phyloP scores from a whole-genome alignment of 306 rosid species.

The Malus fusca region DNA sequence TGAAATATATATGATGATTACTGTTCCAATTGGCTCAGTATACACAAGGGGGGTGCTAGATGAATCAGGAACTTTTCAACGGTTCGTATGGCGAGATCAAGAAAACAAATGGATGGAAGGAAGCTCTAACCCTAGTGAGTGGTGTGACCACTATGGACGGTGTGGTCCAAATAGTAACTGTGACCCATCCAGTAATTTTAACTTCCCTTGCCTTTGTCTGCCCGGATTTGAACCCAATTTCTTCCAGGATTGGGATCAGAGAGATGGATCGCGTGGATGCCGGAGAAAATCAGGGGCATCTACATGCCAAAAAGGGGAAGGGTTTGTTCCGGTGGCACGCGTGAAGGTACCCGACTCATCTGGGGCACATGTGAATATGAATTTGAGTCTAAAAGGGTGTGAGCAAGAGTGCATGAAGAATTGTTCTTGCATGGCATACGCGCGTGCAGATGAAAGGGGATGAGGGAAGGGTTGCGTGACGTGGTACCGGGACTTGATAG shows the following conservation, averaged over 20 bases:
- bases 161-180: constrained; percentile 50
- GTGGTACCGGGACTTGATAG: constrained; percentile 46
- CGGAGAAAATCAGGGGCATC: constrained; percentile 18
- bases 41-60: constrained; percentile 1
- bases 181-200: constrained; percentile 16
- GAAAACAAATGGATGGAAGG: constrained; percentile 23
- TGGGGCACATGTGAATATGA: constrained; percentile 11
- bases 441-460: constrained; percentile 25
- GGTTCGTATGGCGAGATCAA: constrained; percentile 25
- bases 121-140: constrained; percentile 24
- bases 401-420: constrained; percentile 31
- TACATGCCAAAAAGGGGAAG: constrained; percentile 48
- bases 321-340: constrained; percentile 28
- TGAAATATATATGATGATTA: neutral
- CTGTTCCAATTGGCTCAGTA: neutral
- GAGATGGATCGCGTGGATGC: constrained; percentile 47
- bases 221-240: constrained; percentile 53
- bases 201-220: constrained; percentile 38
- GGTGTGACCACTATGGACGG: constrained; percentile 35
- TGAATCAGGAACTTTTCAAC: constrained; percentile 13
- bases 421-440: constrained; percentile 53
- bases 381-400: constrained; percentile 24
- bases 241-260: constrained; percentile 16
- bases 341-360: constrained; percentile 34
- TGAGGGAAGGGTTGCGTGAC: constrained; percentile 38